phyloP scores from a whole-genome alignment of 2,329 filamentous ascomycete genomes.

The Xylariaceae sp. region DNA sequence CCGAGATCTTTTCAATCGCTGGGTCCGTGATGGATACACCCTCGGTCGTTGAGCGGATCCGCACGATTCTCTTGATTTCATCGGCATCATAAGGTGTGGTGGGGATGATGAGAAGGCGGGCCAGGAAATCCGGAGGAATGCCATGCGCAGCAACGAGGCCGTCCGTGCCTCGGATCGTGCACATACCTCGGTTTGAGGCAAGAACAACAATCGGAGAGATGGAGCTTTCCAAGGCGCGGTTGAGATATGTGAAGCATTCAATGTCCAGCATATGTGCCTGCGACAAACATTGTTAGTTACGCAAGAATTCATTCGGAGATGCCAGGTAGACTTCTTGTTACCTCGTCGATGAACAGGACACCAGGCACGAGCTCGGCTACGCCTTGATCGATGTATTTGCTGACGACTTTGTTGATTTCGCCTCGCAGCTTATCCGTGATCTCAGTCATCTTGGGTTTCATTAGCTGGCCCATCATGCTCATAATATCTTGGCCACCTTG shows the following conservation, averaged over 20 bases:
- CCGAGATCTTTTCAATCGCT: conserved; percentile 81
- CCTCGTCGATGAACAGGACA: conserved; percentile 97
- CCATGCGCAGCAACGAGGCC: conserved; percentile 85
- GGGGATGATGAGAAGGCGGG: conserved; percentile 91
- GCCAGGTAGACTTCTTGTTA: conserved; percentile 36
- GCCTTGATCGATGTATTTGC: conserved; percentile 97
- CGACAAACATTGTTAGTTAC: conserved; percentile 5
- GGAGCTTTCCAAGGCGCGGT: conserved; percentile 90
- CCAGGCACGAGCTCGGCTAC: conserved; percentile 97
- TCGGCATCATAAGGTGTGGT: conserved; percentile 83
- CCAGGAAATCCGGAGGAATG: conserved; percentile 88
- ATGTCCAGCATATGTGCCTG: conserved; percentile 99
- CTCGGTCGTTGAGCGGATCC: conserved; percentile 78
- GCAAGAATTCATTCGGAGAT: neutral
- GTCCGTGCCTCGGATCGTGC: conserved; percentile 82
- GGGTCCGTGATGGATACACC: conserved; percentile 72
- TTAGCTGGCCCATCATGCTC: conserved; percentile 99
- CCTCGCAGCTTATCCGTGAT: conserved; percentile 94
- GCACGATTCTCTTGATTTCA: conserved; percentile 90
- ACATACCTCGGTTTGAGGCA: conserved; percentile 93
- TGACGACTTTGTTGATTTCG: conserved; percentile 99
- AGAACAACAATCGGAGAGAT: conserved; percentile 97
- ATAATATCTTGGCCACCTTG: conserved; percentile 99
- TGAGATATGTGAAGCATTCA: conserved; percentile 98
- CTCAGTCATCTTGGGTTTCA: conserved; percentile 99